Base-by-base conservation (phyloP, 306 rosid genomes). In the Heteromeles arbutifolia region DNA sequence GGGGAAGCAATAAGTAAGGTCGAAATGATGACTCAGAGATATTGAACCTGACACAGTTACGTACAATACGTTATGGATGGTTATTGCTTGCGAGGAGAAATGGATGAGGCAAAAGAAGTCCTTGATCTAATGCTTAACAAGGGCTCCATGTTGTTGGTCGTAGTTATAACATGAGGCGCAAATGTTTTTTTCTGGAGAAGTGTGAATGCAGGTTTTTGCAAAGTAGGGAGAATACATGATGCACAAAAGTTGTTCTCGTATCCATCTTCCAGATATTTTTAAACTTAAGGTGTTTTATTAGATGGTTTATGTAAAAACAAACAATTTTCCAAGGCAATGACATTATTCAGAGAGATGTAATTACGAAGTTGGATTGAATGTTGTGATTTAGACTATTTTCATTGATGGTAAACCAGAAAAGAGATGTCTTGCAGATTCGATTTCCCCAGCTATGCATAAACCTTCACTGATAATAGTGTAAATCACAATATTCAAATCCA, bases 11-110 rank as follows among this genome's bases (percentile, higher is more conserved):
- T 64, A 64, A 19, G 25, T 0, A 24, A 45, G 24, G 57, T 75
- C 50, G 78, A 75, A n/a, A 17, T 65, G 18, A 31, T 75, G 78
- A 75, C 13, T 64, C 50, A 75, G 32, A 75, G 72, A 44, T 31
- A 25, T 65, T 59, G 41, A 75, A 56, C 78, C 78, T 14, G 12
- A 48, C 21, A 31, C 2, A 18, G 15, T 45, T 26, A 64, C 78
- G 10, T 74, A 74, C 44, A 64, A 17, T 63, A 19, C 59, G 21
- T 74, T 24, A 64, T 45, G 48, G 31, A 74, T 48, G 52, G 61
- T n/a, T 64, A 74, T 17, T 74, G 78, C 31, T 31, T 74, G 62
- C 70, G 32, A 37, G 45, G 25, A 56, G 13, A n/a, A 56, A 21
- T 50, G 43, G 78, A 15, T 1, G 10, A n/a, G 48, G 71, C 78